These are phyloP conservation scores for Epichloe gansuensis DNA, from an alignment of 2,329 filamentous ascomycete genomes.

Conservation along the genomic window DNA sequence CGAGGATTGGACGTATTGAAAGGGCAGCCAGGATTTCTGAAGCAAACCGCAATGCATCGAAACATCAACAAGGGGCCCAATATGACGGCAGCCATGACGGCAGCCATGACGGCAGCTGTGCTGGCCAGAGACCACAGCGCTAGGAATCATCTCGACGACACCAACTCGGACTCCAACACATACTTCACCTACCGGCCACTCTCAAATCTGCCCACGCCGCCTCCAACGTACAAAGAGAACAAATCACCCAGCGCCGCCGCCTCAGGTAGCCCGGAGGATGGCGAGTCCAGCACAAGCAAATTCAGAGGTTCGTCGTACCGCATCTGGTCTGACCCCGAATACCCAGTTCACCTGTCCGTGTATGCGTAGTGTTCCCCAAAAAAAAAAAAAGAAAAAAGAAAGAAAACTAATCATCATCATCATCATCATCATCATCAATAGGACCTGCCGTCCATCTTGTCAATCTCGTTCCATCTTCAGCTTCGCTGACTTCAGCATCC, in stretches of 20 bases:
- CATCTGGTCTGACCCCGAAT: background rate
- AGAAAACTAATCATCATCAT: background rate
- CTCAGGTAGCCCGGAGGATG: conserved; percentile 27
- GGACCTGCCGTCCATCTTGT: conserved; percentile 53
- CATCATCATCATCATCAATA: conserved; percentile 16
- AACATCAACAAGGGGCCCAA: background rate
- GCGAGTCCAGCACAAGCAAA: conserved; percentile 27
- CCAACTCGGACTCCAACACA: conserved; percentile 23
- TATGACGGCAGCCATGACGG: background rate
- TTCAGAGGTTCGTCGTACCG: conserved; percentile 22
- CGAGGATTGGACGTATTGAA: conserved; percentile 4
- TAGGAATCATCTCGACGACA: too few relatives aligned
- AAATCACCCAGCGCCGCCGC: conserved; percentile 22
- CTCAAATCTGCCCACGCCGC: conserved; percentile 55
- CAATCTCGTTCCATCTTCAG: conserved; percentile 51
- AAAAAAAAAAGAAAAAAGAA: too few relatives aligned
- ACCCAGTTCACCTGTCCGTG: background rate
- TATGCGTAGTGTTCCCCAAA: too few relatives aligned
- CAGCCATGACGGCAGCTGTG: background rate
- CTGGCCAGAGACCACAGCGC: conserved; percentile 6
- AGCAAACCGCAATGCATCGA: conserved; percentile 4
- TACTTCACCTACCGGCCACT: conserved; percentile 55
- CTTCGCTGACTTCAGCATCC: conserved; percentile 46
- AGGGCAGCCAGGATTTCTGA: background rate
- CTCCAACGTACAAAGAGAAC: conserved; percentile 37